A percentile compares a stretch with the other conserved stretches of the same genome.
Evolutionary conservation across 169 alveolate genomes (phyloP).

Genomic region (Eimeria necatrix): DNA sequence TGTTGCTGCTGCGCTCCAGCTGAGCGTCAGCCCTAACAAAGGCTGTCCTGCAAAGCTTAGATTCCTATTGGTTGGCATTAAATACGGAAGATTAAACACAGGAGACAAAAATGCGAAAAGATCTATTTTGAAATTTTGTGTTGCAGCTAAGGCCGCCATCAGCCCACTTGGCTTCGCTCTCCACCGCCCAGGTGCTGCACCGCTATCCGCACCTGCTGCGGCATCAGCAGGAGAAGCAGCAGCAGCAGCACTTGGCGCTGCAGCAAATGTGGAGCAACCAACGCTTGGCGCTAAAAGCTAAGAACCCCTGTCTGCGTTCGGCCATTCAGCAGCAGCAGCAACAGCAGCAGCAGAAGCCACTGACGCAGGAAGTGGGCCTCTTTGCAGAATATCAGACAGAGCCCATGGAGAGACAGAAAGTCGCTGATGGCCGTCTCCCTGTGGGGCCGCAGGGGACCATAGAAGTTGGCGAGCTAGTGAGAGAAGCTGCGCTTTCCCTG

Average conservation of each 20-base stretch:
- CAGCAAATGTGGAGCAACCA: background rate
- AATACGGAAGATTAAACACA: too few relatives aligned
- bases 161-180: background rate
- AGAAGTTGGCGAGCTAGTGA: slow-evolving; percentile 53
- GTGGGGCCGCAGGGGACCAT: slow-evolving; percentile 14
- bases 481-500: background rate
- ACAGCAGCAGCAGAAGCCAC: background rate
- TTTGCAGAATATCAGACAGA: slow-evolving; percentile 59
- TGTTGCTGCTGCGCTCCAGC: too few relatives aligned
- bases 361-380: background rate
- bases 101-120: too few relatives aligned
- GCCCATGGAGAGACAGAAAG: background rate
- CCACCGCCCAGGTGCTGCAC: background rate
- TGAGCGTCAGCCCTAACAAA: too few relatives aligned
- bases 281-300: background rate
- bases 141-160: background rate
- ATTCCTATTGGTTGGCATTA: too few relatives aligned
- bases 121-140: too few relatives aligned
- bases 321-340: background rate
- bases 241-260: background rate
- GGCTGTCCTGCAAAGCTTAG: too few relatives aligned
- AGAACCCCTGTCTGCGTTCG: background rate
- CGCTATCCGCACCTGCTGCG: background rate
- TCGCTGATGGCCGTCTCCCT: slow-evolving; percentile 42
- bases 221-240: background rate